Evolutionary conservation across 2,329 filamentous ascomycete species (phyloP), one percentile per base, ranked within the genome.

Genomic region (Aurifilum marmelostoma): DNA sequence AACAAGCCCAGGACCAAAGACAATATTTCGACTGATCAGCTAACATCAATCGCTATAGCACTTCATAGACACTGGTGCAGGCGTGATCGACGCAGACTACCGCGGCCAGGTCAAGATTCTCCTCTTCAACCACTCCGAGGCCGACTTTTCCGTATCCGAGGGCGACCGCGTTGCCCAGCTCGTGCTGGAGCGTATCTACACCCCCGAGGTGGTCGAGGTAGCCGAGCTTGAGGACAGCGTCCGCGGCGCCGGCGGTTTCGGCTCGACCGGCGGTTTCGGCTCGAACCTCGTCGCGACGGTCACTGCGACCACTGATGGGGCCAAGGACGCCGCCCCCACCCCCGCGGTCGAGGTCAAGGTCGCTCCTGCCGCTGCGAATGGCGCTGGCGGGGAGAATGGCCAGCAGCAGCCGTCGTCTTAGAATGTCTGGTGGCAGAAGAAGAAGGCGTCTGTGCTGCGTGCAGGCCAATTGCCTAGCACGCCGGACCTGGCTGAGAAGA

Each of bases 61-160:
- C 83, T 96, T 94, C 82, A 98, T 99, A 79, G 94, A 97, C 80
- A 96, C 92, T 0, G 94, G 97, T 72, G 96, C 96, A 0, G 96
- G 96, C 67, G 96, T 99, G 73, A 98, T 99, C 75, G 96, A 99
- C 80, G 94, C 95, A 43, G 96, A 99, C 81, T 99, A 99, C 84
- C 88, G 96, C 47, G 96, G 96, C 27, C 92, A 92, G 74, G 91
- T 99, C 76, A 97, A 97, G 84, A 92, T 99, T 34, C 86, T 99
- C 73, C 88, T 99, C 65, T 98, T 98, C 81, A 99, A 99, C 83
- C 91, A 97, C 80, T 87, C 87, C 65, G 94, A 97, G 64, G 81
- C 82, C 54, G 94, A 97, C 78, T 98, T 97, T 77, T 84, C 82
- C 73, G 84, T 99, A 73, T 91, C 91, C 76, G 89, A 91, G 77